phyloP scores from a whole-genome alignment of 192 early-diverging fungal genomes.

The Umbelopsis isabellina region DNA sequence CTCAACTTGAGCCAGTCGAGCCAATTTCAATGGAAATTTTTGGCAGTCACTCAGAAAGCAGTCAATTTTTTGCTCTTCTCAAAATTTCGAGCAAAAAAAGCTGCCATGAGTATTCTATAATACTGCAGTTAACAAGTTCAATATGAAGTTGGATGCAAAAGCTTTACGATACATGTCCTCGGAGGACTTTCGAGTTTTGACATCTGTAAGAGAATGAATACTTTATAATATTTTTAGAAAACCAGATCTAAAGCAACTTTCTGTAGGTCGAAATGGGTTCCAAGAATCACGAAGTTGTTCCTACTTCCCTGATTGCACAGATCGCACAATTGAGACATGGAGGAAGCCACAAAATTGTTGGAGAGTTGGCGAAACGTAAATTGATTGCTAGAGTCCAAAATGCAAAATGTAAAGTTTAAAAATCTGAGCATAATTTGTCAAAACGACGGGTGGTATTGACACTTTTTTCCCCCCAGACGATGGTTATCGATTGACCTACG shows the following conservation, averaged over 20 bases:
- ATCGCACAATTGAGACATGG: slow-evolving; percentile 91
- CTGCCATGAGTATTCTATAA: neutral
- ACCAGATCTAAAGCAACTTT: neutral
- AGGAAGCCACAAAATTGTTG: slow-evolving; percentile 82
- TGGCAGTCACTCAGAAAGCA: neutral
- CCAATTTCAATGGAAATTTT: too few species aligned
- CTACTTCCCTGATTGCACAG: slow-evolving; percentile 87
- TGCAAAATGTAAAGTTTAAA: slow-evolving; percentile 73
- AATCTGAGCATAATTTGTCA: slow-evolving; percentile 46
- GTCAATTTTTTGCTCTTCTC: neutral
- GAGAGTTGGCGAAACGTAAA: slow-evolving; percentile 88
- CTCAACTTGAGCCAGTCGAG: too few species aligned
- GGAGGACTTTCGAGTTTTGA: slow-evolving; percentile 96
- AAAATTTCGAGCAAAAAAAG: slow-evolving; percentile 7
- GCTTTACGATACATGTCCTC: slow-evolving; percentile 90
- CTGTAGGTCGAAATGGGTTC: slow-evolving; percentile 91
- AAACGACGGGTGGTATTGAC: slow-evolving; percentile 28
- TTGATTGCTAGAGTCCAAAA: slow-evolving; percentile 87
- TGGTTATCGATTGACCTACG: slow-evolving; percentile 96
- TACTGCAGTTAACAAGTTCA: neutral
- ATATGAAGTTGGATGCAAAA: slow-evolving; percentile 97
- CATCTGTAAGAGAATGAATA: slow-evolving; percentile 63
- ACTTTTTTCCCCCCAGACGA: slow-evolving; percentile 61
- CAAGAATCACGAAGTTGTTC: slow-evolving; percentile 98
- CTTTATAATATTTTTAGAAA: neutral